Percentiles rank a stretch among this genome's conserved stretches.
These are phyloP conservation scores for Brasenia schreberi DNA, from an alignment of 164 flowering plant genomes.

Conservation along the genomic window DNA sequence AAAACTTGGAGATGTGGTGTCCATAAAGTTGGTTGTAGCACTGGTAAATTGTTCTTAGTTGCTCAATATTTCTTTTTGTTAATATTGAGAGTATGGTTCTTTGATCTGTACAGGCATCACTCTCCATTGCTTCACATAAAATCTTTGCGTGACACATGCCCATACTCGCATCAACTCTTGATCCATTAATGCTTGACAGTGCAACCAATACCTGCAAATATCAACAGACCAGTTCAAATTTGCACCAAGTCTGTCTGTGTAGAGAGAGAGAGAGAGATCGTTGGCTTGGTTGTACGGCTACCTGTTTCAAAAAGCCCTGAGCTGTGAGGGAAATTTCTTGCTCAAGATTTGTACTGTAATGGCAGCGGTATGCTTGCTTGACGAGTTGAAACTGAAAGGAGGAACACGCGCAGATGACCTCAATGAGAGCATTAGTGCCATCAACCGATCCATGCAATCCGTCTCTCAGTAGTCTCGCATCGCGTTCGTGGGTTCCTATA, in stretches of 20 bases:
- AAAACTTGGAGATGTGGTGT: conserved; percentile 26
- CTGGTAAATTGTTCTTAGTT: conserved; percentile 17
- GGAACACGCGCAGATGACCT: conserved; percentile 21
- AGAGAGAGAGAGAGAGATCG: no score
- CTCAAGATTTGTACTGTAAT: conserved; percentile 19
- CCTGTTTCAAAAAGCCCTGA: conserved; percentile 18
- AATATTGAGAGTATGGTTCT: conserved; percentile 18
- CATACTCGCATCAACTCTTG: conserved; percentile 22
- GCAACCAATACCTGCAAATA: conserved; percentile 16
- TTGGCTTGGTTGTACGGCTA: not conserved
- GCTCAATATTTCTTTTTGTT: conserved; percentile 19
- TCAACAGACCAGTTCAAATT: not conserved
- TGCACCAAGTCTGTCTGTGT: not conserved
- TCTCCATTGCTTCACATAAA: conserved; percentile 32
- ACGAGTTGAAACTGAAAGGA: conserved; percentile 15
- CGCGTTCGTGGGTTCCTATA: conserved; percentile 21
- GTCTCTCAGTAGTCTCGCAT: conserved; percentile 17
- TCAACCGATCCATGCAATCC: conserved; percentile 9
- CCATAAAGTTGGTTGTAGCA: conserved; percentile 32
- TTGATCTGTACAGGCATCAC: conserved; percentile 19
- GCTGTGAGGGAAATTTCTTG: conserved; percentile 19
- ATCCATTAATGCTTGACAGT: conserved; percentile 12
- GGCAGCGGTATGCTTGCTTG: conserved; percentile 16
- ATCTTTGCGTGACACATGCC: conserved; percentile 37
- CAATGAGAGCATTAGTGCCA: conserved; percentile 12